Base-by-base conservation (phyloP, 2,329 filamentous ascomycete species). In the Ampelomyces quisqualis region DNA sequence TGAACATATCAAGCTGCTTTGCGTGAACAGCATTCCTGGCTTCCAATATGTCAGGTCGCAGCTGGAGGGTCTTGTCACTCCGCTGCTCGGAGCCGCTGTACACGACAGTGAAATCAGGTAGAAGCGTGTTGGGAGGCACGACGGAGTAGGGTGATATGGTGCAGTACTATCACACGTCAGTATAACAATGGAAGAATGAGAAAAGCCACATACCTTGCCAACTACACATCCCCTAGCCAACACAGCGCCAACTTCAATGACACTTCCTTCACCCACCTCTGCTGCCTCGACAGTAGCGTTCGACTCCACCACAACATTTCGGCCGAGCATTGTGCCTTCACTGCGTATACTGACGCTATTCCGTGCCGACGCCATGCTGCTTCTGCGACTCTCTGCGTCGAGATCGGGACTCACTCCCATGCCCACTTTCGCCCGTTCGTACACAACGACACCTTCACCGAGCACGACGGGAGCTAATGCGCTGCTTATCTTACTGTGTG, bases 391-490 rank as follows among this genome's bases (percentile, higher is more conserved):
- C n/a, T 59, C 51, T 10, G 32, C 39, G 20, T 43, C 50, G 2
- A 30, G 33, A 22, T 51, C 45, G 2, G 45, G 62, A 45, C 45
- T 55, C 43, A 57, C 55, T 8, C 65, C 67, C 7, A 63, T 51
- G n/a, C 68, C 68, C 2, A 76, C 59, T 15, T 65, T 57, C 11
- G 71, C 71, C 23, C 74, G 74, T 59, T 97, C 93, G 54, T 86
- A 82, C 29, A 97, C 77, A 31, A 95, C 86, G 57, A 87, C 93
- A 18, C 70, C 68, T 29, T 68, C 64, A 0, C 71, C 73, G 6
- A 77, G 60, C 13, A 64, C 64, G 1, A 76, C 70, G 2, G 67
- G 65, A n/a, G 69, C 70, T 13, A 65, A 39, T 1, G 65, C 61
- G 26, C 72, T 71, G 24, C 62, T 65, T 20, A 76, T 62, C 35